Conservation (phyloP, 2,329 filamentous ascomycete genomes). For the Macroventuria anomochaeta region DNA sequence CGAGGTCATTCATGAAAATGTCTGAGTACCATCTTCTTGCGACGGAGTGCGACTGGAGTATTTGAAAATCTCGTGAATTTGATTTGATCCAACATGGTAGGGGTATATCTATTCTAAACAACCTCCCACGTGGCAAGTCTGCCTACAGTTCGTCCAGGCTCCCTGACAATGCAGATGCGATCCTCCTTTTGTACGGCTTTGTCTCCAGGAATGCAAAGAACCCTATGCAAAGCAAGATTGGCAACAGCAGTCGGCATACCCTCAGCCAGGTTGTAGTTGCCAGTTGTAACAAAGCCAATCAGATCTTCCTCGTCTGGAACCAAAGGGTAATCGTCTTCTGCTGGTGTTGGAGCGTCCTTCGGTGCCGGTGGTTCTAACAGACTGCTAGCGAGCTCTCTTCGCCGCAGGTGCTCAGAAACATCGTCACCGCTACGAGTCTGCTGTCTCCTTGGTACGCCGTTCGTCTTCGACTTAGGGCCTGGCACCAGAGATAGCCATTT, state of each 20-base stretch:
- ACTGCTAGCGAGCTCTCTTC: slow-evolving; percentile 34
- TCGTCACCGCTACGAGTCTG: slow-evolving; percentile 19
- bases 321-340: slow-evolving; percentile 61
- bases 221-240: slow-evolving; percentile 67
- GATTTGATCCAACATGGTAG: too few species aligned
- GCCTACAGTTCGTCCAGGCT: slow-evolving; percentile 78
- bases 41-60: too few species aligned
- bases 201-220: slow-evolving; percentile 55
- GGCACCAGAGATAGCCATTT: slow-evolving; percentile 72
- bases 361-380: slow-evolving; percentile 28
- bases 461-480: slow-evolving; percentile 1
- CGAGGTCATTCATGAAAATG: too few species aligned
- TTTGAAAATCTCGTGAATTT: too few species aligned
- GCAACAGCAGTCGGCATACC: slow-evolving; percentile 80
- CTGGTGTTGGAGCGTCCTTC: slow-evolving; percentile 27
- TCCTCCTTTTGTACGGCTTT: slow-evolving; percentile 34
- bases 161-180: slow-evolving; percentile 77
- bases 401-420: slow-evolving; percentile 27
- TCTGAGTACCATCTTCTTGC: too few species aligned
- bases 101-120: neutral
- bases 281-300: slow-evolving; percentile 88
- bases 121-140: slow-evolving; percentile 81
- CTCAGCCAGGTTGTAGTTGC: slow-evolving; percentile 78
- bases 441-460: slow-evolving; percentile 23
- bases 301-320: slow-evolving; percentile 79